Evolutionary conservation across 345 rosid genomes (phyloP), one percentile per base, ranked within the genome.

Genomic region (Sapria himalayana): DNA sequence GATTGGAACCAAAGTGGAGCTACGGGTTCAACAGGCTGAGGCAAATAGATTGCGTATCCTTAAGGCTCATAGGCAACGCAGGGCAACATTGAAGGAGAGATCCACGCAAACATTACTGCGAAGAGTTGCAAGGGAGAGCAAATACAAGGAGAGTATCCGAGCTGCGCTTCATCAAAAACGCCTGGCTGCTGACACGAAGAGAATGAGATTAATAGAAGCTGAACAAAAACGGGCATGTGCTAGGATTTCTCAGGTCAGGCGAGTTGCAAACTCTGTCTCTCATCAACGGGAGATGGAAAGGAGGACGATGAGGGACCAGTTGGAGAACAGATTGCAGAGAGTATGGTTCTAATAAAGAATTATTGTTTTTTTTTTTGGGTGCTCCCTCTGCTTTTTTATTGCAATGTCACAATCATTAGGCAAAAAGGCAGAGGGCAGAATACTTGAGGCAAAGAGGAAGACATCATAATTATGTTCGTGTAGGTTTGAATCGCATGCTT

Each of bases 151-250:
- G 58, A 35, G 78, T 10, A 76, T 84, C 9, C 56, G 63, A 47
- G 78, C 95, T 42, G 75, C 92, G 9, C 82, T 84, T 29, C 70
- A 74, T 62, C 93, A 91, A 63, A 91, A 80, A 57, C 81, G 99
- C 49, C 65, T 41, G 13, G 81, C 86, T 57, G 95, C 99, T 14
- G 95, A 91, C 77, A 80, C 64, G 67, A 91, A 91, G 63, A 71
- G 99, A 24, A 46, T 73, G 37, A 79, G 75, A 38, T 62, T 91
- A 57, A 54, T 91, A 46, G 99, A 91, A 56, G 92, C 73, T 12
- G 99, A 84, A 67, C 77, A 63, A 71, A 80, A 66, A 66, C 71
- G 69, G 56, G 95, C 95, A 43, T 43, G 61, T 62, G 86, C 95
- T 39, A 73, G 95, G 57, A 40, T 80, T 46, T 50, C 54, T 51